These are phyloP conservation scores for Ascomycota sp. DNA, from an alignment of 2,329 filamentous ascomycete genomes.

Conservation along the genomic window DNA sequence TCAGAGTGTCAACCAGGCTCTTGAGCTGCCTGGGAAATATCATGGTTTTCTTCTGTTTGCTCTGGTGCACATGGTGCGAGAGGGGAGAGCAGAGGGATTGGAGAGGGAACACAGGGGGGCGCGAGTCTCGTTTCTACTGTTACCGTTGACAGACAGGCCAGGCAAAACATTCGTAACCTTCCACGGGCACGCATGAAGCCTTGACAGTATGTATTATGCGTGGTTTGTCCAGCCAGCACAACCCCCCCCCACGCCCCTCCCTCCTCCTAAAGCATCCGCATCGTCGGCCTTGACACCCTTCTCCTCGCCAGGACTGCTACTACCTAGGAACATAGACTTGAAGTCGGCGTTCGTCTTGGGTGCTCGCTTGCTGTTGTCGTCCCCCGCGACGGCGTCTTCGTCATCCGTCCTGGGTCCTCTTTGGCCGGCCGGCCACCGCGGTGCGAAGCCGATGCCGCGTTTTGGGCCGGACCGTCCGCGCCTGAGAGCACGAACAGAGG, in stretches of 20 bases:
- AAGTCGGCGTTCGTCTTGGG: slow-evolving; percentile 37
- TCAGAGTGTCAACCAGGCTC: too few species aligned
- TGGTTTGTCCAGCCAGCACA: not conserved
- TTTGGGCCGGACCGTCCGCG: slow-evolving; percentile 19
- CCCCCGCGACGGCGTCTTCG: slow-evolving; percentile 10
- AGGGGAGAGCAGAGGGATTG: too few species aligned
- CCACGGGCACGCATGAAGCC: too few species aligned
- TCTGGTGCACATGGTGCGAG: too few species aligned
- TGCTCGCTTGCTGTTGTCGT: slow-evolving; percentile 2
- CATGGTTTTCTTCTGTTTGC: too few species aligned
- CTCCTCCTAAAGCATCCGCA: not conserved
- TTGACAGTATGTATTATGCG: too few species aligned
- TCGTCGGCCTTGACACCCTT: slow-evolving; percentile 3
- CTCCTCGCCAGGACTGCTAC: slow-evolving; percentile 1
- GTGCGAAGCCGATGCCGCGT: slow-evolving; percentile 22
- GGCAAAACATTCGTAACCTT: too few species aligned
- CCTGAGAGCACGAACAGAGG: slow-evolving; percentile 19
- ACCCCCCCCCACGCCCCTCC: too few species aligned
- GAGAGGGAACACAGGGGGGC: too few species aligned
- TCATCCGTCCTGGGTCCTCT: not conserved
- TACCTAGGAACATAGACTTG: slow-evolving; percentile 27
- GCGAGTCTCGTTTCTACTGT: too few species aligned
- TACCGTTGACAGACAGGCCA: too few species aligned
- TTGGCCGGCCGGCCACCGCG: slow-evolving; percentile 1
- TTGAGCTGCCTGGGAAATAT: too few species aligned